A percentile compares a stretch with the other conserved stretches of the same genome.
These are phyloP conservation scores for Fusarium albidum DNA, from an alignment of 2,329 filamentous ascomycete genomes.

Conservation along the genomic window DNA sequence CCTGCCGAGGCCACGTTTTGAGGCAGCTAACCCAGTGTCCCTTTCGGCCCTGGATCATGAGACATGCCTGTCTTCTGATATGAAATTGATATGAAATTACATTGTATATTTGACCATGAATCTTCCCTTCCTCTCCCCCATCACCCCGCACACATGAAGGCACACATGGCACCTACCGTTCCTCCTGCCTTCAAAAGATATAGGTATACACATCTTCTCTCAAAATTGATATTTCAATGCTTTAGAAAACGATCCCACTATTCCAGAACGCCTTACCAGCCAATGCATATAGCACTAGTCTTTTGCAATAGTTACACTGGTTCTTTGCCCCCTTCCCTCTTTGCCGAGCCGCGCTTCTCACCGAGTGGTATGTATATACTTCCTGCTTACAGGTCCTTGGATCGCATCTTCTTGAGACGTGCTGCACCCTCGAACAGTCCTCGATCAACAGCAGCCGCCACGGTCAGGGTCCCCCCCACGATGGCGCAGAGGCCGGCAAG, in stretches of 20 bases:
- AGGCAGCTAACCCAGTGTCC: constrained; percentile 7
- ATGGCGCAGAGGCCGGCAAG: constrained; percentile 93
- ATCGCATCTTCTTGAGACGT: constrained; percentile 85
- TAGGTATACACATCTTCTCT: background rate
- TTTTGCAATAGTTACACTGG: constrained; percentile 35
- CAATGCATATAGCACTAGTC: constrained; percentile 35
- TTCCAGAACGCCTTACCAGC: constrained; percentile 40
- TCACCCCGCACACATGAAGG: no score
- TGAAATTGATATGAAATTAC: constrained; percentile 8
- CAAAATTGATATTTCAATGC: constrained; percentile 19
- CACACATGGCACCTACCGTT: no score
- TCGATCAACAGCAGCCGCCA: constrained; percentile 91
- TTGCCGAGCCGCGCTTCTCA: constrained; percentile 18
- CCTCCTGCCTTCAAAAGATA: no score
- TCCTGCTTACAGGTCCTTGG: constrained; percentile 62
- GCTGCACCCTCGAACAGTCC: constrained; percentile 88
- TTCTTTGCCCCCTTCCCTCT: constrained; percentile 19
- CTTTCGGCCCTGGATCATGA: constrained; percentile 14
- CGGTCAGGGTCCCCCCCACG: constrained; percentile 92
- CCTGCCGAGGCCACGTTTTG: constrained; percentile 17
- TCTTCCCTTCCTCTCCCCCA: background rate
- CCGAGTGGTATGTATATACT: background rate
- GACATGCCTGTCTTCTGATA: background rate
- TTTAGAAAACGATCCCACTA: constrained; percentile 32
- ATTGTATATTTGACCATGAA: constrained; percentile 3